Conservation (phyloP, 371 early-diverging fungal species). For the Mortierella sp. region DNA sequence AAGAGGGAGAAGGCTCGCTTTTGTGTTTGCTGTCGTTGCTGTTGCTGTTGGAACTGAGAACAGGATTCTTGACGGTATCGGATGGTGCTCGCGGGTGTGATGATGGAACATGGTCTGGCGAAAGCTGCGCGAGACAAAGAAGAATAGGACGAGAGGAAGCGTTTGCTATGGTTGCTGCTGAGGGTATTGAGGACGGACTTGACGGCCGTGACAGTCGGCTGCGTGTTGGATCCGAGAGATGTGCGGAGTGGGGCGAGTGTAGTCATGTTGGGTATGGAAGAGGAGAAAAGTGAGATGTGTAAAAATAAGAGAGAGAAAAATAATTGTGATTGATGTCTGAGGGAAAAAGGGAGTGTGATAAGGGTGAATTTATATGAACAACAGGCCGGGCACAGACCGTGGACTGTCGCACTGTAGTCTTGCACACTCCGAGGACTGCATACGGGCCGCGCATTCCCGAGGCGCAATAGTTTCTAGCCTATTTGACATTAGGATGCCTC, state of each 20-base stretch:
- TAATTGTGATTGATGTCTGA: too few species aligned
- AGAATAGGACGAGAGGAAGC: too few species aligned
- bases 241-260: conserved; percentile 12
- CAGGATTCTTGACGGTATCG: conserved; percentile 25
- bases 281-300: neutral
- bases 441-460: too few species aligned
- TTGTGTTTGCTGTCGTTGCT: conserved; percentile 23
- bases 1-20: conserved; percentile 35
- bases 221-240: conserved; percentile 1
- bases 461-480: too few species aligned
- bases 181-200: conserved; percentile 10
- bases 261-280: neutral
- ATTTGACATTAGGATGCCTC: too few species aligned
- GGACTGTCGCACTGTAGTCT: too few species aligned
- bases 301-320: neutral
- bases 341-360: too few species aligned
- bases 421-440: too few species aligned
- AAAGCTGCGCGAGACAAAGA: too few species aligned
- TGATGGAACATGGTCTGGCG: conserved; percentile 30
- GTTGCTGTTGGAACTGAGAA: neutral
- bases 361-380: too few species aligned
- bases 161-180: conserved; percentile 2
- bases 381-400: too few species aligned
- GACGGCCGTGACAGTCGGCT: conserved; percentile 7
- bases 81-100: conserved; percentile 41